Percentiles rank a stretch among this genome's conserved stretches.
phyloP scores from a whole-genome alignment of 164 flowering plant genomes.

The Magnolia changhungtana region DNA sequence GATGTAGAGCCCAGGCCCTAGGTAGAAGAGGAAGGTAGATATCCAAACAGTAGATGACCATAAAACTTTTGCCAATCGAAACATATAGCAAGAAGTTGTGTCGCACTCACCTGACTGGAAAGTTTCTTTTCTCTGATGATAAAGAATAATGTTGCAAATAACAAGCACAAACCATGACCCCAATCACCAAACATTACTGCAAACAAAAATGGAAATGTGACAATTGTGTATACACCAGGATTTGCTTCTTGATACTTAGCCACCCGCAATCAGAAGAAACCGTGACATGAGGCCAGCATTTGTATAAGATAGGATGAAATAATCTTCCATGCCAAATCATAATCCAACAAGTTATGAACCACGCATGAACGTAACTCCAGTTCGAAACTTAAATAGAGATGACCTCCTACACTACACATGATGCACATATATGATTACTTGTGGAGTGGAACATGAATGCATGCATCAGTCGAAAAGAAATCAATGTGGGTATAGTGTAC shows the following conservation, averaged over 20 bases:
- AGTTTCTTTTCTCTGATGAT: conserved; percentile 72
- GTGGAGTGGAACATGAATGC: no score
- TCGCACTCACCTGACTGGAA: conserved; percentile 58
- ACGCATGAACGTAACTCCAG: not conserved
- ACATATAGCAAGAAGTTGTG: not conserved
- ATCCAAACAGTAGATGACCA: no score
- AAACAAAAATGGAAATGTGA: conserved; percentile 91
- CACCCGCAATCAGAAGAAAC: conserved; percentile 45
- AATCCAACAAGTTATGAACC: not conserved
- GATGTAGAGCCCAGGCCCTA: no score
- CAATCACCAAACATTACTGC: no score
- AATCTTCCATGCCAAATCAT: not conserved
- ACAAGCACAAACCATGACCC: conserved; percentile 92
- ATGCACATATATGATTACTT: no score
- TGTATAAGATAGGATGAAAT: not conserved
- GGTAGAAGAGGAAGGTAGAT: no score
- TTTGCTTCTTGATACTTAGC: conserved; percentile 95
- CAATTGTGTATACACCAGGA: conserved; percentile 79
- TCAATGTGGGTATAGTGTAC: no score
- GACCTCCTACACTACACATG: no score
- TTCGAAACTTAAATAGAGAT: not conserved
- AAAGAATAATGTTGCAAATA: conserved; percentile 63
- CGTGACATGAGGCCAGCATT: not conserved
- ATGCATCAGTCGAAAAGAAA: no score
- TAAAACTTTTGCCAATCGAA: no score